Evolutionary conservation across 2,329 filamentous ascomycete species (phyloP).

Genomic region (Dendryphion nanum): DNA sequence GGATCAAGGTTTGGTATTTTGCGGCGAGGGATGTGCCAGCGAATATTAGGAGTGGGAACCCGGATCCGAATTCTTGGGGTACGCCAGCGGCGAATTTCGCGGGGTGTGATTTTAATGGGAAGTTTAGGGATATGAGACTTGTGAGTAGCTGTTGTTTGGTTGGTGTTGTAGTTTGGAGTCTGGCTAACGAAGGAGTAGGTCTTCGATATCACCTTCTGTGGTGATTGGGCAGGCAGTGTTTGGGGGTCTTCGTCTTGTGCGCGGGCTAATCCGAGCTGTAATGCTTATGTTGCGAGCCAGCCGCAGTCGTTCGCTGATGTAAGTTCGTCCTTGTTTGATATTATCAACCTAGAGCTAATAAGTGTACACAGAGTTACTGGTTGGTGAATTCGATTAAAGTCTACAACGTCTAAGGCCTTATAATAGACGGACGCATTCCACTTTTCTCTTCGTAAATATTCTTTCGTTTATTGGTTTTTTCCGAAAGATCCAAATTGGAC

Average conservation of each 20-base stretch:
- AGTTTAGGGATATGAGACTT: constrained; percentile 38
- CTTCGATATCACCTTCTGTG: constrained; percentile 56
- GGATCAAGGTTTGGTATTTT: constrained; percentile 50
- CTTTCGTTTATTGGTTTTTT: not conserved
- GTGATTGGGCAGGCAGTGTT: constrained; percentile 54
- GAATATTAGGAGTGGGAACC: constrained; percentile 41
- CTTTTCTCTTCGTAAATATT: not conserved
- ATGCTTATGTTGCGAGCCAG: constrained; percentile 38
- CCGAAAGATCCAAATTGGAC: not conserved
- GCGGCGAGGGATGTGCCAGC: constrained; percentile 39
- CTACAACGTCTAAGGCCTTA: constrained; percentile 26
- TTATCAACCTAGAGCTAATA: too few species aligned
- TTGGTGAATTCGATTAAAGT: constrained; percentile 41
- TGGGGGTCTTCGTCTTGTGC: constrained; percentile 37
- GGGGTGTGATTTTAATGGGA: constrained; percentile 36
- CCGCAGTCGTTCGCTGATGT: constrained; percentile 37
- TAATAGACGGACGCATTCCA: not conserved
- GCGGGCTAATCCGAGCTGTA: constrained; percentile 31
- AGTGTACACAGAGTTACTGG: constrained; percentile 35
- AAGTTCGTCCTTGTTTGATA: too few species aligned
- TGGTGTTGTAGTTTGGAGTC: too few species aligned
- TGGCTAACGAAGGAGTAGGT: too few species aligned
- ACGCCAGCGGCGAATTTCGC: constrained; percentile 39
- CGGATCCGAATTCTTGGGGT: constrained; percentile 45
- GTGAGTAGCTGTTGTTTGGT: constrained; percentile 18